Conservation (phyloP, 495 filamentous ascomycete genomes). For the Lophiostoma macrostomum region DNA sequence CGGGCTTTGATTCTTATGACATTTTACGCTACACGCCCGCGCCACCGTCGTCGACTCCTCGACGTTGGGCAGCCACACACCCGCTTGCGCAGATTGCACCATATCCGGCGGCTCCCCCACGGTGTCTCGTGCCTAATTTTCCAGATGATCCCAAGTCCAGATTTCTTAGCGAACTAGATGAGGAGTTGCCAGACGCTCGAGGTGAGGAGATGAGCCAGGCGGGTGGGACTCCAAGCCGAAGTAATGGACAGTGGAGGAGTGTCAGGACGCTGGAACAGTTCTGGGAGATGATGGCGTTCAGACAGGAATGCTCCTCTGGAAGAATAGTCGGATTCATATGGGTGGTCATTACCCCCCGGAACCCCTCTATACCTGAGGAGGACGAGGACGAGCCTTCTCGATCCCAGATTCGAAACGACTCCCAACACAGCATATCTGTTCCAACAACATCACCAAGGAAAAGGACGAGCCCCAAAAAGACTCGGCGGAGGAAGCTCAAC, state of each 20-base stretch:
- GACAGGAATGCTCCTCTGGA: slow-evolving; percentile 92
- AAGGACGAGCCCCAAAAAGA: slow-evolving; percentile 1
- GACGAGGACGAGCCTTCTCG: slow-evolving; percentile 24
- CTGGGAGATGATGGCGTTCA: slow-evolving; percentile 97
- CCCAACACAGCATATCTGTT: neutral
- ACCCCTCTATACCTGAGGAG: slow-evolving; percentile 40
- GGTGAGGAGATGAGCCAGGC: slow-evolving; percentile 40
- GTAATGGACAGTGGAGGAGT: slow-evolving; percentile 72
- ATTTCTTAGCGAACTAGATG: slow-evolving; percentile 85
- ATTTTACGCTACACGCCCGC: slow-evolving; percentile 61
- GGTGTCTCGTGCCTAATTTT: slow-evolving; percentile 84
- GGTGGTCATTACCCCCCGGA: slow-evolving; percentile 67
- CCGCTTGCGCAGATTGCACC: slow-evolving; percentile 62
- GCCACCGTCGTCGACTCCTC: slow-evolving; percentile 15
- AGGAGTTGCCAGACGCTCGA: slow-evolving; percentile 57
- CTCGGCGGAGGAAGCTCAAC: slow-evolving; percentile 18
- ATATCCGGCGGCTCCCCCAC: slow-evolving; percentile 61
- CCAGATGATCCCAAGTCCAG: slow-evolving; percentile 96
- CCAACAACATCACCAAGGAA: slow-evolving; percentile 2
- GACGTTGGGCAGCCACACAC: slow-evolving; percentile 48
- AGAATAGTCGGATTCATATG: slow-evolving; percentile 91
- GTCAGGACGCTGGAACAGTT: slow-evolving; percentile 82
- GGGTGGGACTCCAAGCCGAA: slow-evolving; percentile 39
- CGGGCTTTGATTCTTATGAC: slow-evolving; percentile 76
- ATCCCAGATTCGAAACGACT: slow-evolving; percentile 13